phyloP scores from a whole-genome alignment of 768 basidiomycete genomes.

The Kwoniella botswanensis region DNA sequence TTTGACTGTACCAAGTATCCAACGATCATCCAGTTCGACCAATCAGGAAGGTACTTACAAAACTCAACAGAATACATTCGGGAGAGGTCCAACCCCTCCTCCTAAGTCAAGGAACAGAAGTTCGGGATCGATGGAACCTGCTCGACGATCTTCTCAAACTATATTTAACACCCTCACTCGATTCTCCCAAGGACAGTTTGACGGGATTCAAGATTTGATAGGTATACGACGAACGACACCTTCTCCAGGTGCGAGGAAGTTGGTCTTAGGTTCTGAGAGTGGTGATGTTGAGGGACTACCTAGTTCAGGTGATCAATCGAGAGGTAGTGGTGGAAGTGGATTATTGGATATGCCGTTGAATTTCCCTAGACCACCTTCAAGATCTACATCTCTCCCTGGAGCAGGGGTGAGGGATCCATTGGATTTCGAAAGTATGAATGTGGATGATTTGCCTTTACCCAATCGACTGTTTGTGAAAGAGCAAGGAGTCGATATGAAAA shows the following conservation, averaged over 20 bases:
- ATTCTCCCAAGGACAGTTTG: background rate
- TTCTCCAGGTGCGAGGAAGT: slow-evolving; percentile 3
- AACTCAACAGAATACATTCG: background rate
- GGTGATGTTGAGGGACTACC: background rate
- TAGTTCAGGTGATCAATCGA: background rate
- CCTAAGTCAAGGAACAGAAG: background rate
- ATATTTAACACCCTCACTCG: slow-evolving; percentile 3
- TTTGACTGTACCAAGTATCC: background rate
- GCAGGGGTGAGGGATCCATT: background rate
- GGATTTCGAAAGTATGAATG: background rate
- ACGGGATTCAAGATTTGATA: background rate
- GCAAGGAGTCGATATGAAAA: background rate
- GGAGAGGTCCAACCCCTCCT: background rate
- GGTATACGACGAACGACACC: slow-evolving; percentile 5
- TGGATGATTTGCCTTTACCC: background rate
- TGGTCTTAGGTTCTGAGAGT: background rate
- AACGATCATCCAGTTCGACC: background rate
- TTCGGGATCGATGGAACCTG: background rate
- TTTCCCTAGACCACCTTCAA: slow-evolving; percentile 11
- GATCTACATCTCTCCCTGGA: background rate
- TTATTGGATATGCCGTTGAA: background rate
- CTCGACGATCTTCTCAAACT: slow-evolving; percentile 3
- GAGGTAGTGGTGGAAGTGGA: background rate
- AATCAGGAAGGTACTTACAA: background rate
- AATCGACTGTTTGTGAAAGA: background rate